Conservation (phyloP, 2,329 filamentous ascomycete species). For the Colletotrichum sp. region DNA sequence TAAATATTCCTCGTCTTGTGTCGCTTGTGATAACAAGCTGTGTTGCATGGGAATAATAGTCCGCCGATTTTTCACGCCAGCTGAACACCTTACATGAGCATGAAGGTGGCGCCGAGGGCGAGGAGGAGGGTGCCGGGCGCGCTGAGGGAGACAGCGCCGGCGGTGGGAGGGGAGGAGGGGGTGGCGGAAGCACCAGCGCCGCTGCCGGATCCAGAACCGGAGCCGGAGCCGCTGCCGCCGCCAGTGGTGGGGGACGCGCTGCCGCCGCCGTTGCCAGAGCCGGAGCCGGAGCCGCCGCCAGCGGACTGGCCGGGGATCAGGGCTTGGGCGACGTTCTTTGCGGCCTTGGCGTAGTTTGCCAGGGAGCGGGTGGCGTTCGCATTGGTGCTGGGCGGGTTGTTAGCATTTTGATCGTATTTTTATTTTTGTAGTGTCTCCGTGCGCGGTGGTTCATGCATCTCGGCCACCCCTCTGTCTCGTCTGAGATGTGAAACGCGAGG, state of each 20-base stretch:
- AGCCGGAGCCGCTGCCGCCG: conserved; percentile 13
- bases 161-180: conserved; percentile 10
- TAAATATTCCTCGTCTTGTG: not conserved
- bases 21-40: not conserved
- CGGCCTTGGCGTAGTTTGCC: conserved; percentile 50
- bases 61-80: not conserved
- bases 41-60: not conserved
- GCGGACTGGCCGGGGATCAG: conserved; percentile 25
- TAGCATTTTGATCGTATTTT: conserved; percentile 4
- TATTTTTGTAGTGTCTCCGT: not conserved
- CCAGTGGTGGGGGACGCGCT: conserved; percentile 20
- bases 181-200: conserved; percentile 3
- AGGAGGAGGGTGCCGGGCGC: conserved; percentile 48
- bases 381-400: conserved; percentile 38
- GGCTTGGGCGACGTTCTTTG: conserved; percentile 26
- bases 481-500: conserved; percentile 11
- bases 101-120: conserved; percentile 45
- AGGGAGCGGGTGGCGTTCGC: conserved; percentile 60
- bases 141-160: conserved; percentile 36
- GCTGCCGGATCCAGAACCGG: not conserved
- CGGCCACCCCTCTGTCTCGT: not conserved
- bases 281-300: conserved; percentile 13
- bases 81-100: conserved; percentile 39
- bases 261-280: conserved; percentile 23
- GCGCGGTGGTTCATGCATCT: not conserved